These are phyloP conservation scores for Cladosporium sp. DNA, from an alignment of 2,329 filamentous ascomycete species.

Conservation along the genomic window DNA sequence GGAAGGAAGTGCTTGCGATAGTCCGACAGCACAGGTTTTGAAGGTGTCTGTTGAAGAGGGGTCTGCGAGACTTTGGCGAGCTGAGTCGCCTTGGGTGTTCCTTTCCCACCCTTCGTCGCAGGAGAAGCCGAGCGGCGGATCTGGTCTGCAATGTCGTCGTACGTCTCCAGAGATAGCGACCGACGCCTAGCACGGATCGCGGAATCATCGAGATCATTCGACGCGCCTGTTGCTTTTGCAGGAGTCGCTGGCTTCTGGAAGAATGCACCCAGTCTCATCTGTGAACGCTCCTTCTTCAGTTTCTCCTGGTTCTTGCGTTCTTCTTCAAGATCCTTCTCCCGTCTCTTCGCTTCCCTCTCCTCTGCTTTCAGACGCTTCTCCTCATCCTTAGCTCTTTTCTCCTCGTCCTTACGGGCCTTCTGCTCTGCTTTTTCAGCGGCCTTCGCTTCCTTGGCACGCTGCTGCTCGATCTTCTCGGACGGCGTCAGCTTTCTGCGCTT, in stretches of 20 bases:
- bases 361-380: constrained; percentile 44
- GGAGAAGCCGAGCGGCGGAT: constrained; percentile 33
- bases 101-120: constrained; percentile 25
- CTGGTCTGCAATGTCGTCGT: constrained; percentile 32
- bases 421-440: constrained; percentile 46
- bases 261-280: constrained; percentile 47
- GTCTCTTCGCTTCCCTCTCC: constrained; percentile 45
- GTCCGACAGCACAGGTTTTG: constrained; percentile 40
- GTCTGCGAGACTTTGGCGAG: constrained; percentile 14
- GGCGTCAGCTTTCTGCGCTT: constrained; percentile 44
- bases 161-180: constrained; percentile 39
- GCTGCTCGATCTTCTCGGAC: constrained; percentile 45
- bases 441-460: constrained; percentile 43
- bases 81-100: constrained; percentile 30
- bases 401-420: constrained; percentile 39
- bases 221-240: constrained; percentile 33
- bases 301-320: constrained; percentile 36
- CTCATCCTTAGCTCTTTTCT: constrained; percentile 31
- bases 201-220: constrained; percentile 34
- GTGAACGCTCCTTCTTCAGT: constrained; percentile 36
- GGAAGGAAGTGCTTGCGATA: constrained; percentile 70
- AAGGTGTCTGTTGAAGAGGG: background rate
- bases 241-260: constrained; percentile 45
- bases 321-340: constrained; percentile 40
- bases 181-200: constrained; percentile 38